Base-by-base conservation (phyloP, 2,329 filamentous ascomycete species). In the Penicillium sp. region DNA sequence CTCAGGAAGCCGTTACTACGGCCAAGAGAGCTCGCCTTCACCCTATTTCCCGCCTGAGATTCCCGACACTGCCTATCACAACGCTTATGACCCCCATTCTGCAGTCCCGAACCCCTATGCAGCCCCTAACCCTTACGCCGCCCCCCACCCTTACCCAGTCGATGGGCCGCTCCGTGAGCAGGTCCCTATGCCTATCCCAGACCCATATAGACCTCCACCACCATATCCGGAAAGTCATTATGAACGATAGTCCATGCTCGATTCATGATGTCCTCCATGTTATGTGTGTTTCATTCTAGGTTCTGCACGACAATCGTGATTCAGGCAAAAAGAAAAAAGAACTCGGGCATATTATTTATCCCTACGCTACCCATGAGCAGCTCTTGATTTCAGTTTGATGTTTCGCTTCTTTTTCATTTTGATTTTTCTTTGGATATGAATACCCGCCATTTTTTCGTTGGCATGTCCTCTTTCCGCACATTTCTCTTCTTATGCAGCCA, bases 171-270 rank as follows among this genome's bases (percentile, higher is more conserved):
- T 72, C 13, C 68, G 68, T 24, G 66, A 71, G 51, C 66, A 70
- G 35, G 61, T 61, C 1, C 70, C 70, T 4, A 71, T 73, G 26
- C 69, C 70, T 35, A 62, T 73, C 43, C 67, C 69, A 3, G 70
- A 73, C 19, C 55, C 67, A 14, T 72, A 70, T 48, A 64, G 67
- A 45, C 65, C 69, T 29, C 64, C 68, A 27, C 64, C 70, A 19
- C 62, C 62, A 1, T 64, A 66, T 29, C 63, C 67, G 27, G 65
- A 65, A 45, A 59, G 51, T 27, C 55, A 65, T 39, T 65, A 61
- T 46, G 55, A 46, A 50, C 37, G 24, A 61, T 66, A 56, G 59
- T 58, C 37, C 4, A 43, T 29, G 27, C 49, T 43, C 31, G 37
- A 39, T 22, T 43, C 21, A 14, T 21, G 27, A 39, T 27, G 13